A percentile compares a stretch with the other conserved stretches of the same genome.
phyloP scores from a whole-genome alignment of 2,329 filamentous ascomycete genomes.

The Aspergillus fischeri region DNA sequence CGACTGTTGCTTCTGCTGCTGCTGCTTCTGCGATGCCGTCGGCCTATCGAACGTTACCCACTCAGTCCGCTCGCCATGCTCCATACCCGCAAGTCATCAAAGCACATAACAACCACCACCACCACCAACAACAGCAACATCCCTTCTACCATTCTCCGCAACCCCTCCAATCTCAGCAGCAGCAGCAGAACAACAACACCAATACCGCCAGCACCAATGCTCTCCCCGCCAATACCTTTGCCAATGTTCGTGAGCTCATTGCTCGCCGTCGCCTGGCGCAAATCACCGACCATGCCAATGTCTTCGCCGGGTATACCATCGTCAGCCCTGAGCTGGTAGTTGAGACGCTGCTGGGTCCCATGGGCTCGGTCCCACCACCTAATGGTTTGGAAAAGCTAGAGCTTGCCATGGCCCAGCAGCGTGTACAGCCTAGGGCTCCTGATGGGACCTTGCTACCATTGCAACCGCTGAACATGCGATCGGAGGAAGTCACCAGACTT shows the following conservation, averaged over 20 bases:
- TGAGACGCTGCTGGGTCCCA: conserved; percentile 39
- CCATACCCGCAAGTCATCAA: conserved; percentile 36
- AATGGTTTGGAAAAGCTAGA: conserved; percentile 42
- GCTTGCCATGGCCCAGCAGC: conserved; percentile 42
- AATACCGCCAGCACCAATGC: conserved; percentile 21
- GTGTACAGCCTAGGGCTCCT: conserved; percentile 36
- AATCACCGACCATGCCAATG: conserved; percentile 44
- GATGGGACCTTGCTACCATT: conserved; percentile 36
- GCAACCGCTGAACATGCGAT: conserved; percentile 42
- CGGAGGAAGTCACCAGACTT: conserved; percentile 40
- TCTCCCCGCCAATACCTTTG: conserved; percentile 36
- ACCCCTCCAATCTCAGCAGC: conserved; percentile 7
- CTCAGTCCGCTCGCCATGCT: conserved; percentile 34
- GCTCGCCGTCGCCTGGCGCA: conserved; percentile 40
- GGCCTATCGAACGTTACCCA: conserved; percentile 39
- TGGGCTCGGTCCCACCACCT: conserved; percentile 37
- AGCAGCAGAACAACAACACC: conserved; percentile 12
- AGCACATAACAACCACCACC: conserved; percentile 26
- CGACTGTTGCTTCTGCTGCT: conserved; percentile 31
- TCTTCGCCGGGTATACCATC: conserved; percentile 42
- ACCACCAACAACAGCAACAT: conserved; percentile 14
- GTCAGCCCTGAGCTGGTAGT: conserved; percentile 42
- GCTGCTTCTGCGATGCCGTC: conserved; percentile 40
- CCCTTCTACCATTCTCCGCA: conserved; percentile 7
- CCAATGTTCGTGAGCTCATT: conserved; percentile 39